Conservation (phyloP, 768 basidiomycete species). For the Lentinula sp. region DNA sequence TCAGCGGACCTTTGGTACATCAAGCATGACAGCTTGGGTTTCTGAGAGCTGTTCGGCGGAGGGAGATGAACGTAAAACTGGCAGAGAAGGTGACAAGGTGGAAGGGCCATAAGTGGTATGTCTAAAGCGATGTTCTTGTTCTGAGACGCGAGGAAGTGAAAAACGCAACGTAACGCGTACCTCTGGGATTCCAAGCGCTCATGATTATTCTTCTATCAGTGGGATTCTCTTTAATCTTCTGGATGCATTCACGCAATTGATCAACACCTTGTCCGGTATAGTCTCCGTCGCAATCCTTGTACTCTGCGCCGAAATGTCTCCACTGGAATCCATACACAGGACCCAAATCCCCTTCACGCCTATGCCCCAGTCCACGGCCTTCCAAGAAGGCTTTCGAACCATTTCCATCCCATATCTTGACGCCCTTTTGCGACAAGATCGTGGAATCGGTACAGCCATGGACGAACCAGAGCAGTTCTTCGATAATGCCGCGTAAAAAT, state of each 20-base stretch:
- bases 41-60: constrained; percentile 38
- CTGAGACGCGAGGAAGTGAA: background rate
- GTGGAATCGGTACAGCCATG: constrained; percentile 78
- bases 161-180: constrained; percentile 29
- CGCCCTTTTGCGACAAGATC: constrained; percentile 69
- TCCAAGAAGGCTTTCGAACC: constrained; percentile 86
- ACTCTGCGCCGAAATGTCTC: constrained; percentile 90
- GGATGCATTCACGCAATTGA: constrained; percentile 83
- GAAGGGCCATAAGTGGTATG: constrained; percentile 91
- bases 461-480: constrained; percentile 95
- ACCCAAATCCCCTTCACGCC: constrained; percentile 88
- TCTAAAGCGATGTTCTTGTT: constrained; percentile 38
- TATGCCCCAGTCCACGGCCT: constrained; percentile 73
- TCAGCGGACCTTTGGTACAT: constrained; percentile 99
- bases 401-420: constrained; percentile 98
- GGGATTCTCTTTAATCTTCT: constrained; percentile 89
- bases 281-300: constrained; percentile 65
- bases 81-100: constrained; percentile 98
- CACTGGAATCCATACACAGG: constrained; percentile 98
- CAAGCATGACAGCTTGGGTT: constrained; percentile 81
- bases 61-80: constrained; percentile 98
- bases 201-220: constrained; percentile 92
- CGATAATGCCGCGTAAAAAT: constrained; percentile 85
- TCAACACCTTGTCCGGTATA: constrained; percentile 87
- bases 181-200: constrained; percentile 97